Evolutionary conservation across 805 yeast species (phyloP).

Genomic region (Jamesozyma spencerorum): DNA sequence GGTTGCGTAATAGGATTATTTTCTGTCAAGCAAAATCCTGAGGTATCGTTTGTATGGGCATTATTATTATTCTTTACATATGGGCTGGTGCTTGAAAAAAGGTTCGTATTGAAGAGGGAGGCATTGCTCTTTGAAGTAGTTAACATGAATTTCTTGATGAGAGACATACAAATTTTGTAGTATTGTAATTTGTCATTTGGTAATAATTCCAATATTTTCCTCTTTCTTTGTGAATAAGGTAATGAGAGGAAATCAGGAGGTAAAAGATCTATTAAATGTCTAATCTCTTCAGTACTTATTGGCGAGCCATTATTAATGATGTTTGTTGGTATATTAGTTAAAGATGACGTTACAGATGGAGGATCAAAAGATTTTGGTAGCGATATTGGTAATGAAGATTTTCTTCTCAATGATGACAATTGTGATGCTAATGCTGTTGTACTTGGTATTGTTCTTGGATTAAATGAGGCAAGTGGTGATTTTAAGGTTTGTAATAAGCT

Average conservation of each 20-base stretch:
- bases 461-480: background rate
- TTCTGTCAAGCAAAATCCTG: background rate
- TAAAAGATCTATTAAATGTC: constrained; percentile 28
- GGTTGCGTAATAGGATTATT: background rate
- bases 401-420: constrained; percentile 2
- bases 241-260: constrained; percentile 47
- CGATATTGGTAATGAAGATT: constrained; percentile 1
- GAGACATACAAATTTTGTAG: constrained; percentile 27
- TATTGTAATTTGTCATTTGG: constrained; percentile 31
- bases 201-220: constrained; percentile 29
- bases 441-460: constrained; percentile 1
- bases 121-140: constrained; percentile 20
- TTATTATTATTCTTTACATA: background rate
- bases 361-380: background rate
- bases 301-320: background rate
- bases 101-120: constrained; percentile 9
- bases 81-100: background rate
- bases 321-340: constrained; percentile 1
- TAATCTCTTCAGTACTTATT: constrained; percentile 20
- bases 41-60: background rate
- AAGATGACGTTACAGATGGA: constrained; percentile 2
- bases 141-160: constrained; percentile 21
- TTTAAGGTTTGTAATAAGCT: background rate
- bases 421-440: constrained; percentile 1
- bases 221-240: constrained; percentile 55